Conservation (phyloP, 768 basidiomycete species). For the Mycena maculata region DNA sequence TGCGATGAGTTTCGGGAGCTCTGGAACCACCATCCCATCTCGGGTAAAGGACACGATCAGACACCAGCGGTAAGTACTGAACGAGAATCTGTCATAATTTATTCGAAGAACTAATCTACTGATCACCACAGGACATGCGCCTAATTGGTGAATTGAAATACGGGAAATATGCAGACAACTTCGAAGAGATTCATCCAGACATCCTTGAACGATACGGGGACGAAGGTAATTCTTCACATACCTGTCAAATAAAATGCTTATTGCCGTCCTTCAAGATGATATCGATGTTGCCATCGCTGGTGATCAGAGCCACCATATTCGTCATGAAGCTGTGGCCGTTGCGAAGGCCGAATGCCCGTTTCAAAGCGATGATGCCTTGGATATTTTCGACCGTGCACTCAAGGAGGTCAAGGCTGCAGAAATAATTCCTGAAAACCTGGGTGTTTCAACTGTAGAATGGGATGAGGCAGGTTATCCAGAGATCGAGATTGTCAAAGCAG, state of each 20-base stretch:
- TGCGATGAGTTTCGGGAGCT: no score
- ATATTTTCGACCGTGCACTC: background rate
- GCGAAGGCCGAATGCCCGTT: background rate
- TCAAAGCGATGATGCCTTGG: background rate
- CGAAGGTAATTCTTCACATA: background rate
- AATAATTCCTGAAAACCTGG: background rate
- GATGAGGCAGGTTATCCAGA: background rate
- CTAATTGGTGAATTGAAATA: constrained; percentile 21
- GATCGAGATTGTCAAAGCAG: constrained; percentile 7
- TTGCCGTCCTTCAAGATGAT: no score
- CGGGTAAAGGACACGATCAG: no score
- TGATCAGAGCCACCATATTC: constrained; percentile 6
- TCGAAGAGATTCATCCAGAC: constrained; percentile 17
- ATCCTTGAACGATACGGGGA: constrained; percentile 19
- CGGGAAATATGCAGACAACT: constrained; percentile 24
- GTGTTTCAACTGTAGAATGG: constrained; percentile 11
- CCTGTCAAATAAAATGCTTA: no score
- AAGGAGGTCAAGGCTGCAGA: background rate
- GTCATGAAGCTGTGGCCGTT: constrained; percentile 10
- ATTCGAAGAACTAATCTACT: no score
- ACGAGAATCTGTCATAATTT: no score
- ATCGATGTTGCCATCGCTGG: constrained; percentile 9
- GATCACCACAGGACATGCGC: constrained; percentile 23
- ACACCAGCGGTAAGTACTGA: no score
- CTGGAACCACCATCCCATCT: no score